phyloP scores from a whole-genome alignment of 257 asterid species.

The Solanum tarapatanum region DNA sequence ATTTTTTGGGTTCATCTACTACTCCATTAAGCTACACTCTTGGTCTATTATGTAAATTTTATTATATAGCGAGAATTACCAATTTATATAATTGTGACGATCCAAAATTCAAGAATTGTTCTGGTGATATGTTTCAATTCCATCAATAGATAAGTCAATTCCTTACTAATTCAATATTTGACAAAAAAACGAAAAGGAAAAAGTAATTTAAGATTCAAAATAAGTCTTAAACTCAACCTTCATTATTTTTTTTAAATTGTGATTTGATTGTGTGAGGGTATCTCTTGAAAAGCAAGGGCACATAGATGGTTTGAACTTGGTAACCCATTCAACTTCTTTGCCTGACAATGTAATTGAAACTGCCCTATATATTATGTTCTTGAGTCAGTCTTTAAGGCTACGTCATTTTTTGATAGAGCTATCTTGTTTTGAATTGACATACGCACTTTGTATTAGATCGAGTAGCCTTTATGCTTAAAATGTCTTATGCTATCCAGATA shows the following conservation, averaged over 20 bases:
- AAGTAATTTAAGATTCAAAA: too few relatives aligned
- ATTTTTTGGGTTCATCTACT: too few relatives aligned
- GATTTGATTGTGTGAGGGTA: too few relatives aligned
- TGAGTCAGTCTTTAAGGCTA: too few relatives aligned
- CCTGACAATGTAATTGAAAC: not conserved
- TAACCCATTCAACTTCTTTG: not conserved
- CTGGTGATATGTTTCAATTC: not conserved
- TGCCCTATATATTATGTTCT: not conserved
- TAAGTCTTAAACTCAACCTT: not conserved
- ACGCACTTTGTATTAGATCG: not conserved
- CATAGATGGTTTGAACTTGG: not conserved
- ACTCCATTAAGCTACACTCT: not conserved
- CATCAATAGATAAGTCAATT: not conserved
- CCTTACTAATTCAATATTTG: too few relatives aligned
- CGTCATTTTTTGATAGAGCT: not conserved
- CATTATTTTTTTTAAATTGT: too few relatives aligned
- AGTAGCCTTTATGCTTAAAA: not conserved
- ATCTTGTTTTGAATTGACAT: not conserved
- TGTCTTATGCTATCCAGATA: not conserved
- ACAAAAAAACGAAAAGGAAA: too few relatives aligned
- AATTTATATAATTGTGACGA: not conserved
- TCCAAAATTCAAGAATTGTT: not conserved
- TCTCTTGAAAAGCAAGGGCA: not conserved
- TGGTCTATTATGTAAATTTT: not conserved
- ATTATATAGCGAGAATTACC: too few relatives aligned